Conservation (phyloP, 1,284 basidiomycete genomes). For the Boletus semigastroideus region DNA sequence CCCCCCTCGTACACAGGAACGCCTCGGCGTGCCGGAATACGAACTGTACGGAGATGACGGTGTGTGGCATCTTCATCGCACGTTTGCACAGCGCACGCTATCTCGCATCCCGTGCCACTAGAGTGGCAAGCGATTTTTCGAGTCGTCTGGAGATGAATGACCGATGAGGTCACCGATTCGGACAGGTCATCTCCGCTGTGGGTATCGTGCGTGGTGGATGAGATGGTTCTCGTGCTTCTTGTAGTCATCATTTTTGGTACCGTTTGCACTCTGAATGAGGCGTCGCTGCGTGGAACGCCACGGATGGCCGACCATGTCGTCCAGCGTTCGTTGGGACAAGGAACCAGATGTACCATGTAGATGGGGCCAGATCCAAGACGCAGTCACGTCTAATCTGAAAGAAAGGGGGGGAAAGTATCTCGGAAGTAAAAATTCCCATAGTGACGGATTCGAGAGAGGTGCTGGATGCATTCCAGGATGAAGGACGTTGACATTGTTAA, state of each 20-base stretch:
- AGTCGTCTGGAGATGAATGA: slow-evolving; percentile 18
- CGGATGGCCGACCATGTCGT: slow-evolving; percentile 3
- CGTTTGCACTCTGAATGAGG: slow-evolving; percentile 4
- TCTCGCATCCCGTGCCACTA: slow-evolving; percentile 9
- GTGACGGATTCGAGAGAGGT: neutral
- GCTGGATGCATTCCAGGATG: slow-evolving; percentile 4
- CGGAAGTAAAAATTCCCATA: neutral
- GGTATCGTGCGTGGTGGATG: slow-evolving; percentile 1
- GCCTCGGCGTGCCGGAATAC: slow-evolving; percentile 31
- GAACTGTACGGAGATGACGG: slow-evolving; percentile 30
- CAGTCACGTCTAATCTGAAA: slow-evolving; percentile 2
- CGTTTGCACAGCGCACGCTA: slow-evolving; percentile 24
- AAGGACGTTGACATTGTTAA: neutral
- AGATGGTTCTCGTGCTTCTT: slow-evolving; percentile 15
- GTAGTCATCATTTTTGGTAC: slow-evolving; percentile 7
- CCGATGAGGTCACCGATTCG: slow-evolving; percentile 18
- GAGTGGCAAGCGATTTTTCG: slow-evolving; percentile 12
- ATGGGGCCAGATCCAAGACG: slow-evolving; percentile 3
- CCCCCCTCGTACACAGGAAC: slow-evolving; percentile 26
- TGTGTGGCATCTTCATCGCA: slow-evolving; percentile 26
- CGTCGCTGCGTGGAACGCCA: slow-evolving; percentile 3
- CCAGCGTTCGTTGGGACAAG: neutral
- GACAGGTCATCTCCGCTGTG: slow-evolving; percentile 27
- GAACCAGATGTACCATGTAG: neutral
- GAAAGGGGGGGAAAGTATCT: neutral